These are phyloP conservation scores for Citrus sp. DNA, from an alignment of 345 rosid genomes.

Conservation along the genomic window DNA sequence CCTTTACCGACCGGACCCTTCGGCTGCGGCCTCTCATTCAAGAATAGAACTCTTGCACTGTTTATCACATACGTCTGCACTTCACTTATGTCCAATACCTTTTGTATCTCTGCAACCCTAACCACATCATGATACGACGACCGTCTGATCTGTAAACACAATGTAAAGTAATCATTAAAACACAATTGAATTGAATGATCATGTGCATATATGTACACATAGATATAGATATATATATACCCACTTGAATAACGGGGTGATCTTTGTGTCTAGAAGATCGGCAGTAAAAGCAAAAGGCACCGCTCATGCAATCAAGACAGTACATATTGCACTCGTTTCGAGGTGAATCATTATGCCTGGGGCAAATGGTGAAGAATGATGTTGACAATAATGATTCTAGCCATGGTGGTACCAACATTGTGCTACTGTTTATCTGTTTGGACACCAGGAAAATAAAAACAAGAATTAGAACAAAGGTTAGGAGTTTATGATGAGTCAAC, in stretches of 20 bases:
- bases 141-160: conserved; percentile 29
- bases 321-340: conserved; percentile 37
- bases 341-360: conserved; percentile 20
- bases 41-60: conserved; percentile 37
- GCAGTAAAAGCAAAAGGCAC: conserved; percentile 38
- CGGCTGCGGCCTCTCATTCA: conserved; percentile 35
- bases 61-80: conserved; percentile 41
- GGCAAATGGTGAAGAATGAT: conserved; percentile 30
- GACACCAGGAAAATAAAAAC: neutral
- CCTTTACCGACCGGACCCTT: conserved; percentile 23
- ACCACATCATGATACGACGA: conserved; percentile 43
- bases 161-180: too few species aligned
- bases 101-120: conserved; percentile 32
- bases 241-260: conserved; percentile 34
- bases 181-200: too few species aligned
- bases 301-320: conserved; percentile 32
- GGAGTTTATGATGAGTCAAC: too few species aligned
- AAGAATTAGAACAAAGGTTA: neutral
- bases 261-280: conserved; percentile 34
- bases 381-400: conserved; percentile 27
- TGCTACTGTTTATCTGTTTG: conserved; percentile 18
- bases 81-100: conserved; percentile 30
- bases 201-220: too few species aligned
- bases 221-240: neutral
- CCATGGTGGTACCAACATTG: conserved; percentile 36